phyloP scores from a whole-genome alignment of 352 stramenopile species.

The Peronospora belbahrii region DNA sequence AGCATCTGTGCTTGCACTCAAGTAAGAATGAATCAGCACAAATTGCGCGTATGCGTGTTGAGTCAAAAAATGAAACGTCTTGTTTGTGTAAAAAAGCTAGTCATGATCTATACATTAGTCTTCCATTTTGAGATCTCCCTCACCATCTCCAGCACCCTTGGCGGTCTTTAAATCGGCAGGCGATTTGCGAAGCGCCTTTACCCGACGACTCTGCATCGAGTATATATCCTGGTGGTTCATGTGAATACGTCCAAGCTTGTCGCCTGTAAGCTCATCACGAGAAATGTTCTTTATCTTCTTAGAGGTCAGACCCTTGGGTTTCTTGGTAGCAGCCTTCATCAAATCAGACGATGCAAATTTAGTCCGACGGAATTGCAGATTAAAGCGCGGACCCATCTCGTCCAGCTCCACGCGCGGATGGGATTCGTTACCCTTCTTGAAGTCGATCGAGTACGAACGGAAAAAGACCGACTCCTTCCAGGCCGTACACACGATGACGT shows the following conservation, averaged over 20 bases:
- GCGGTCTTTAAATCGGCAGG: conserved; percentile 65
- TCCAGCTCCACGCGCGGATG: conserved; percentile 84
- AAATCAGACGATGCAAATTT: conserved; percentile 94
- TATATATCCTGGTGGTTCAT: conserved; percentile 97
- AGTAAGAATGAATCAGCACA: conserved; percentile 4
- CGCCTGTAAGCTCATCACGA: conserved; percentile 93
- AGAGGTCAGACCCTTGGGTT: conserved; percentile 82
- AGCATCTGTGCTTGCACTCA: background rate
- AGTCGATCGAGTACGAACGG: conserved; percentile 93
- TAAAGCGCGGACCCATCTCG: conserved; percentile 86
- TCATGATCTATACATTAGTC: conserved; percentile 34
- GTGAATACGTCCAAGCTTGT: conserved; percentile 97
- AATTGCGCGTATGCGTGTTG: conserved; percentile 7
- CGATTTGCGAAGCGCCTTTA: conserved; percentile 90
- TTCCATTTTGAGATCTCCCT: conserved; percentile 46
- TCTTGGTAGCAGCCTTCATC: conserved; percentile 93
- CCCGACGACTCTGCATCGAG: conserved; percentile 91
- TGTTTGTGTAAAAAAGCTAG: conserved; percentile 33
- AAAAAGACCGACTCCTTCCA: conserved; percentile 91
- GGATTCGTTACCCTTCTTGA: conserved; percentile 86
- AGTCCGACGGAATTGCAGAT: conserved; percentile 89
- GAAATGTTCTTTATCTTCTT: conserved; percentile 99
- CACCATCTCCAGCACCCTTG: conserved; percentile 19
- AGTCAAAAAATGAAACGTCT: conserved; percentile 21
- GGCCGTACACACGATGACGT: conserved; percentile 95